These are phyloP conservation scores for Solanum clarkiae DNA, from an alignment of 257 asterid species.

Conservation along the genomic window DNA sequence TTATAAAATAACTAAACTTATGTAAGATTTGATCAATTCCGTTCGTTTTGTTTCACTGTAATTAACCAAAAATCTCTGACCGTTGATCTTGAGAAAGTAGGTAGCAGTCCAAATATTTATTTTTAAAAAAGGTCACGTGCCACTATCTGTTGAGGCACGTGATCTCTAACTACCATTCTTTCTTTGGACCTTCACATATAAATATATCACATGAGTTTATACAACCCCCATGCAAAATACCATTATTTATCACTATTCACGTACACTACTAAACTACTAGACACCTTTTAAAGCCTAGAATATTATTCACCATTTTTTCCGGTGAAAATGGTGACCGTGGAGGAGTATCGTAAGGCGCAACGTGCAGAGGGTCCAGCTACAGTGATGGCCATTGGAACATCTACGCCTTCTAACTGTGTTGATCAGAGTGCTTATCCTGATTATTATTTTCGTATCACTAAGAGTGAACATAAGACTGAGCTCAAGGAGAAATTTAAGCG, in stretches of 20 bases:
- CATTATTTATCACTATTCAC: background rate
- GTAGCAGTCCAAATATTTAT: background rate
- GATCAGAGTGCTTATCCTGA: slow-evolving; percentile 62
- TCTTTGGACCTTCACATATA: background rate
- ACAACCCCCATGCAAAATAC: background rate
- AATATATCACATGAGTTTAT: background rate
- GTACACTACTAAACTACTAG: background rate
- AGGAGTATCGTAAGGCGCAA: slow-evolving; percentile 52
- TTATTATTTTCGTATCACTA: slow-evolving; percentile 59
- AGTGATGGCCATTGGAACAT: slow-evolving; percentile 58
- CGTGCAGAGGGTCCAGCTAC: slow-evolving; percentile 81
- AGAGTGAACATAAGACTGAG: slow-evolving; percentile 51
- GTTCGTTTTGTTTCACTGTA: background rate
- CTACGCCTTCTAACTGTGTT: slow-evolving; percentile 55
- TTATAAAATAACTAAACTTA: background rate
- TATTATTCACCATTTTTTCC: background rate
- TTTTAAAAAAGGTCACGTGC: background rate
- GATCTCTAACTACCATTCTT: background rate
- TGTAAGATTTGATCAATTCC: background rate
- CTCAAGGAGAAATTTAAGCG: slow-evolving; percentile 64
- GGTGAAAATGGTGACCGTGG: slow-evolving; percentile 44
- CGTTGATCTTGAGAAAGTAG: background rate
- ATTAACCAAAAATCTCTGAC: background rate
- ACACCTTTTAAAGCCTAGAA: background rate
- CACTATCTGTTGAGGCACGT: background rate